Base-by-base conservation (phyloP, 2,329 filamentous ascomycete genomes). In the Diatrype stigma region DNA sequence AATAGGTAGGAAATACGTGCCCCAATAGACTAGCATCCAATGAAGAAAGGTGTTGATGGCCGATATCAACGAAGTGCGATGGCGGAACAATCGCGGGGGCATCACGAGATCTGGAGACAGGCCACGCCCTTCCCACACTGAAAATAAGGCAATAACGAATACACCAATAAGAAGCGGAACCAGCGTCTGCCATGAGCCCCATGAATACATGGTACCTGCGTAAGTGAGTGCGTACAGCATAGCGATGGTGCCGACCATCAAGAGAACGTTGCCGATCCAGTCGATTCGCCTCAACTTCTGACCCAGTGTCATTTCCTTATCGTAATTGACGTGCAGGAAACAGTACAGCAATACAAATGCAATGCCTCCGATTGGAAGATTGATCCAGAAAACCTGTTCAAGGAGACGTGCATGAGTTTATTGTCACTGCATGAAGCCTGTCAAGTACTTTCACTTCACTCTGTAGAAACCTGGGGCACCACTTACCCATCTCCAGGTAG, bases 1-100 rank as follows among this genome's bases (percentile, higher is more conserved):
- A 2, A 78, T 54, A 0, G 73, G 72, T 0, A 76, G 51, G 51
- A 73, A 74, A 56, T 67, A 72, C 19, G 67, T 54, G 12, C 63
- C 53, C 65, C 70, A 73, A 44, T 65, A 67, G 6, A 48, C 40
- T 2, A 74, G 54, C 12, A 74, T 56, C 3, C 62, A 63, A 23
- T 70, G 60, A 1, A 76, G 47, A 46, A 76, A 73, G 1, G 67
- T 70, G 8, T 67, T 55, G 2, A 61, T 47, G 40, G 67, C 69
- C 0, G 60, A 62, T 2, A 65, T 53, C 1, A 55, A 37, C 0
- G 59, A 66, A 0, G 75, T 79, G 1, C 71, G 64, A 51, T 76
- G 77, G 0, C 54, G 55, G 59, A 79, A 79, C 3, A 80, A 62
- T 5, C 65, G 61, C 0, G 67, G 63, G 0, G 77, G 76, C 51